A percentile compares a stretch with the other conserved stretches of the same genome.
phyloP scores from a whole-genome alignment of 495 filamentous ascomycete species.

The Xylaria bambusicola region DNA sequence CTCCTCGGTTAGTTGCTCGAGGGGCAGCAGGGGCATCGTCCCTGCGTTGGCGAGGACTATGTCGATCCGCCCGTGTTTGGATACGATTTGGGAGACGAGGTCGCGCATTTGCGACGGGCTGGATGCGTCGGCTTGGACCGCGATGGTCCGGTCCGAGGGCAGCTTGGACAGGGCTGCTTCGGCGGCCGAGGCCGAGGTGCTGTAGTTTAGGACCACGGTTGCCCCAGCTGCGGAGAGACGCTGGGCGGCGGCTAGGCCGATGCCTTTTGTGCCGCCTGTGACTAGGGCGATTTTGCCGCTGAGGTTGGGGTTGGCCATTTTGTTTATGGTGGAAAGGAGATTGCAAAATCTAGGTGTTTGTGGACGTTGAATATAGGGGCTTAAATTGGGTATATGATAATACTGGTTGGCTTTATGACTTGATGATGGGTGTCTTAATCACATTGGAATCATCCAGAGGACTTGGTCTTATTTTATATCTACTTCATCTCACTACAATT shows the following conservation, averaged over 20 bases:
- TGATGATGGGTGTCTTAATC: background rate
- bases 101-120: slow-evolving; percentile 57
- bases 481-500: too few relatives aligned
- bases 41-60: slow-evolving; percentile 65
- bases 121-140: slow-evolving; percentile 65
- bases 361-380: too few relatives aligned
- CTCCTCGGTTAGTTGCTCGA: slow-evolving; percentile 57
- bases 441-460: background rate
- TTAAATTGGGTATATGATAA: too few relatives aligned
- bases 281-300: slow-evolving; percentile 60
- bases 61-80: slow-evolving; percentile 66
- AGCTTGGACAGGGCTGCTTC: slow-evolving; percentile 47
- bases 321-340: too few relatives aligned
- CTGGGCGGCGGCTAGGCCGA: slow-evolving; percentile 60
- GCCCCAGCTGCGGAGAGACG: slow-evolving; percentile 58
- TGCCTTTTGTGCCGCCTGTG: slow-evolving; percentile 69
- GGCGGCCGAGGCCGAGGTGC: slow-evolving; percentile 51
- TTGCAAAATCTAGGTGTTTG: too few relatives aligned
- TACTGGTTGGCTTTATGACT: too few relatives aligned
- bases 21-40: slow-evolving; percentile 48
- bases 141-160: slow-evolving; percentile 45
- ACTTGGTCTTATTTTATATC: background rate
- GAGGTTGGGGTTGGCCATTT: slow-evolving; percentile 36
- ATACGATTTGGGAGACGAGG: slow-evolving; percentile 60
- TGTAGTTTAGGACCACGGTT: slow-evolving; percentile 64